Evolutionary conservation across 768 basidiomycete genomes (phyloP), one percentile per base, ranked within the genome.

Genomic region (Leccinum rimulosum): DNA sequence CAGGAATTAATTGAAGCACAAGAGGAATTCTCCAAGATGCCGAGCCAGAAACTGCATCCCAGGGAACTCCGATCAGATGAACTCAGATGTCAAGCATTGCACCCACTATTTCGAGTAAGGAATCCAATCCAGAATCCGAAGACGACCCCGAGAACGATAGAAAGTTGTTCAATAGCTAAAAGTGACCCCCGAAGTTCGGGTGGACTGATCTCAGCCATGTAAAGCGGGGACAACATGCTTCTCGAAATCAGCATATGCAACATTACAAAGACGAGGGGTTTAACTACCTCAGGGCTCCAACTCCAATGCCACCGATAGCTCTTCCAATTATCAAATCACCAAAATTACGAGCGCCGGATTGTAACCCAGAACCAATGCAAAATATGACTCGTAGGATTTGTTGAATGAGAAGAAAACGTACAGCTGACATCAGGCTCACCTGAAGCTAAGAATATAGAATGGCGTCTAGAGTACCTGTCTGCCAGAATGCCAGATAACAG

Each of bases 111-210:
- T 14, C 91, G 83, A 0, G 90, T 93, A 48, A 82, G 66, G 66
- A 88, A 93, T 0, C 91, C 91, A 4, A 83, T 80, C 91, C 91
- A 93, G 65, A 93, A 93, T 3, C 91, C 91, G 14, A 89, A 73
- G 0, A 93, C 89, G 6, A 91, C 90, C 3, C 91, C 91, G 0
- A 88, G 74, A 14, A 93, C 90, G 52, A 93, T 93, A 19, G 87
- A 83, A 47, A 91, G 80, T 59, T 93, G 91, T 65, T 93, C 91
- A 3, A 93, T 76, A 1, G 89, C 85, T 73, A 92, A 79, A 19
- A 93, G 79, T 0, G 90, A 89, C 10, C 91, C 91, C 15, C 91
- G 81, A 0, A 88, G 79, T 71, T 91, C 89, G 0, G 91, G 90
- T 10, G 90, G 83, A 61, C 87, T 87, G 54, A 93, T 93, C 73